Evolutionary conservation across 78 protist species (phyloP).

Genomic region (Dictyostelium capitatum): DNA sequence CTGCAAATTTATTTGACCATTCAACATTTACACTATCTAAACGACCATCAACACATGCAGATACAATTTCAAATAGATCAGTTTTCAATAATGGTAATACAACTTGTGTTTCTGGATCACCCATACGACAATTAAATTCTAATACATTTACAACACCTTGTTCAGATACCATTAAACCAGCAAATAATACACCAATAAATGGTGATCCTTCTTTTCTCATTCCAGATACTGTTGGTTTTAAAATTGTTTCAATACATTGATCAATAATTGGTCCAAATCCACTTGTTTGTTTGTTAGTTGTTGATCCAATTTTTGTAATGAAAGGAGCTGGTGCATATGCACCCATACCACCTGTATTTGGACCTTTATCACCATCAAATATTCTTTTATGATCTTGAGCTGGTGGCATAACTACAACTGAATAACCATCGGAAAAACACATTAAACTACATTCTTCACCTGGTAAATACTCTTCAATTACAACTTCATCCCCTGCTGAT

Average conservation of each 20-base stretch:
- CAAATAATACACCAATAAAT: slow-evolving; percentile 91
- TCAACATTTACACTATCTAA: slow-evolving; percentile 71
- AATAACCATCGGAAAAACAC: slow-evolving; percentile 89
- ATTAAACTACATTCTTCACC: slow-evolving; percentile 92
- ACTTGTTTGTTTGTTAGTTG: background rate
- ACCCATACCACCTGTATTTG: slow-evolving; percentile 95
- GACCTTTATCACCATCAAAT: slow-evolving; percentile 88
- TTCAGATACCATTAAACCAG: slow-evolving; percentile 87
- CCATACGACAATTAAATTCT: slow-evolving; percentile 94
- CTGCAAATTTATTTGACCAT: slow-evolving; percentile 68
- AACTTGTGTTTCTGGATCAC: slow-evolving; percentile 96
- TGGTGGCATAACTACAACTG: slow-evolving; percentile 69
- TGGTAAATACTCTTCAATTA: slow-evolving; percentile 86
- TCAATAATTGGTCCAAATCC: slow-evolving; percentile 67
- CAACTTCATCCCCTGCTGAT: slow-evolving; percentile 80
- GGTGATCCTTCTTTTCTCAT: slow-evolving; percentile 89
- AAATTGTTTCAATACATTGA: slow-evolving; percentile 59
- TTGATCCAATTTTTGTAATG: background rate
- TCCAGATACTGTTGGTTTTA: slow-evolving; percentile 91
- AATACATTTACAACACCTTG: slow-evolving; percentile 57
- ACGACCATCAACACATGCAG: slow-evolving; percentile 76
- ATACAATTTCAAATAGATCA: slow-evolving; percentile 73
- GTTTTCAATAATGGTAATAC: slow-evolving; percentile 81
- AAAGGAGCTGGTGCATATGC: slow-evolving; percentile 94
- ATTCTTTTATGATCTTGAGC: slow-evolving; percentile 93